A percentile compares a stretch with the other conserved stretches of the same genome.
Conservation (phyloP, 2,329 filamentous ascomycete genomes). For the Exophiala alcalophila region DNA sequence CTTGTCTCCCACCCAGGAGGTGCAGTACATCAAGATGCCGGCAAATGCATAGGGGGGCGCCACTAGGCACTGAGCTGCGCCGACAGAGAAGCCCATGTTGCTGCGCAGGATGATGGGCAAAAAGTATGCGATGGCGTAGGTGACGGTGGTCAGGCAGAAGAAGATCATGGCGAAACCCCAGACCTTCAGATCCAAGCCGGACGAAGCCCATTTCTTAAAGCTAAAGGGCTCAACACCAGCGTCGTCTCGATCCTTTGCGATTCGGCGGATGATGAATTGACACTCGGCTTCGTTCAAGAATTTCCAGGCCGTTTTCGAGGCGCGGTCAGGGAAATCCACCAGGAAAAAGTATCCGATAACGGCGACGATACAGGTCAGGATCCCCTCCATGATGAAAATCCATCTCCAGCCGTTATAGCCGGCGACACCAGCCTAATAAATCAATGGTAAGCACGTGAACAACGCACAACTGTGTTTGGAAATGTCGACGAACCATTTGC, state of each 20-base stretch:
- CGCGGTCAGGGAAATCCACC: conserved; percentile 39
- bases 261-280: conserved; percentile 40
- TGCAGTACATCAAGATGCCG: conserved; percentile 55
- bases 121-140: conserved; percentile 78
- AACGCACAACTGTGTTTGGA: neutral
- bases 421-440: conserved; percentile 55
- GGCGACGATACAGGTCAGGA: conserved; percentile 30
- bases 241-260: conserved; percentile 55
- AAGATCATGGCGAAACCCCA: conserved; percentile 56
- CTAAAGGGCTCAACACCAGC: conserved; percentile 49
- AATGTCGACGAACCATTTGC: conserved; percentile 32
- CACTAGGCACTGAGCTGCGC: conserved; percentile 65
- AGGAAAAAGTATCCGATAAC: conserved; percentile 36
- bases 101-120: conserved; percentile 67
- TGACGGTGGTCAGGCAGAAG: conserved; percentile 63
- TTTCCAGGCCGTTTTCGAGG: conserved; percentile 31
- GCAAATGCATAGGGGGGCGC: conserved; percentile 68
- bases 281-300: conserved; percentile 34
- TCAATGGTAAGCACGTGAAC: neutral
- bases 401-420: conserved; percentile 43
- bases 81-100: conserved; percentile 63
- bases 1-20: conserved; percentile 64
- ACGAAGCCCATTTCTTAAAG: conserved; percentile 46
- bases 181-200: conserved; percentile 51
- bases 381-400: conserved; percentile 21